Evolutionary conservation across 1,139 yeast species (phyloP), one percentile per base, ranked within the genome.

Genomic region (Sugiyamaella sp.): DNA sequence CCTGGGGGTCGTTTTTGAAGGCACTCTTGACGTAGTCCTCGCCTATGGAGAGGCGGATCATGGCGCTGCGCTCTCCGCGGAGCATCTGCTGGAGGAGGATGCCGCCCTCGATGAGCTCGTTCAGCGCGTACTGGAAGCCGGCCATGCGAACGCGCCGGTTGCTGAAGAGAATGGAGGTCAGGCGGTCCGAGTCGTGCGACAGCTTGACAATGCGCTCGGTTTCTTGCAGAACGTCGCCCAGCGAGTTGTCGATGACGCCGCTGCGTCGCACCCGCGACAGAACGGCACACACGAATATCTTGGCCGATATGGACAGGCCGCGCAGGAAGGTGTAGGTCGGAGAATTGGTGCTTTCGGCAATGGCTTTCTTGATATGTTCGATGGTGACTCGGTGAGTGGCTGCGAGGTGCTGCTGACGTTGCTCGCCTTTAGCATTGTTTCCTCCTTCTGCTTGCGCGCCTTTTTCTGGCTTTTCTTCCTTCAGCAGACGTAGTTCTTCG

Each of bases 201-300:
- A 77, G 61, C 24, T 73, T 71, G 4, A 78, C 70, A 12, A 80
- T 63, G 22, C 79, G 77, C 55, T 79, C 81, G 66, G 89, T 78
- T 65, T 91, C 97, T 64, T 88, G 95, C 35, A 88, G 75, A 1
- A 90, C 76, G 59, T 87, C 95, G 21, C 93, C 93, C 49, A 90
- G 66, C 0, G 83, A 67, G 58, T 84, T 84, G 60, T 89, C 97
- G 1, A 86, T 86, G 10, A 81, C 64, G 0, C 95, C 93, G 0
- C 85, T 77, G 47, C 95, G 79, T 51, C 86, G 80, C 57, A 80
- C 79, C 51, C 90, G 73, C 27, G 85, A 74, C 29, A 91, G 66
- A 2, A 89, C 69, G 0, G 91, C 89, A 52, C 82, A 81, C 20
- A 93, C 69, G 12, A 91, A 75, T 49, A 93, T 73, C 68, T 90